These are phyloP conservation scores for Aspergillus eucalypticola DNA, from an alignment of 2,329 filamentous ascomycete species.

Conservation along the genomic window DNA sequence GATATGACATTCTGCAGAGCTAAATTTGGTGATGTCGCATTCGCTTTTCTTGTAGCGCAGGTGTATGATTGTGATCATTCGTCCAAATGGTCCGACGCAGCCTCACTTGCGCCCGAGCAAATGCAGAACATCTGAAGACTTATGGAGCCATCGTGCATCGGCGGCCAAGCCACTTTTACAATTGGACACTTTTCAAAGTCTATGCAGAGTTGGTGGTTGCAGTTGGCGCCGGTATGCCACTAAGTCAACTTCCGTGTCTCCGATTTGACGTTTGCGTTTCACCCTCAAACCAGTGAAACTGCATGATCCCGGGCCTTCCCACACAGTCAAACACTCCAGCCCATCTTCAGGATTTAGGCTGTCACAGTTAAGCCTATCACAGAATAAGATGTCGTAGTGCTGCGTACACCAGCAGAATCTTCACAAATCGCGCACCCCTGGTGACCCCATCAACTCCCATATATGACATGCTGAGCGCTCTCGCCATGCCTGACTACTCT, in stretches of 20 bases:
- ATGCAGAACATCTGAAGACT: neutral
- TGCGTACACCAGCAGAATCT: neutral
- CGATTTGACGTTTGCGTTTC: slow-evolving; percentile 3
- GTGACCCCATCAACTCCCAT: neutral
- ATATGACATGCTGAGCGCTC: neutral
- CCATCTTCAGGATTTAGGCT: neutral
- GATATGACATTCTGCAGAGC: too few relatives aligned
- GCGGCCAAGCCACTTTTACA: neutral
- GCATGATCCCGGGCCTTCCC: neutral
- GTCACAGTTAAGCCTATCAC: slow-evolving; percentile 2
- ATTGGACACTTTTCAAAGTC: neutral
- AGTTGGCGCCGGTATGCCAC: neutral
- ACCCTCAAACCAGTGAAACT: neutral
- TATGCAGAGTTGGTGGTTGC: neutral
- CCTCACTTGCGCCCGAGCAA: neutral
- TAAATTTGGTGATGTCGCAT: too few relatives aligned
- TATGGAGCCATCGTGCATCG: neutral
- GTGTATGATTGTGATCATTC: neutral
- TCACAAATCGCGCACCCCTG: neutral
- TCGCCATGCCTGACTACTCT: neutral
- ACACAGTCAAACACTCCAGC: neutral
- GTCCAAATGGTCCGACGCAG: neutral
- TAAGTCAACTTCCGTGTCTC: neutral
- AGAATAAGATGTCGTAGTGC: neutral
- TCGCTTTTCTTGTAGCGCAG: neutral